A percentile compares a stretch with the other conserved stretches of the same genome.
These are phyloP conservation scores for Mycena crocata DNA, from an alignment of 768 basidiomycete species.

Conservation along the genomic window DNA sequence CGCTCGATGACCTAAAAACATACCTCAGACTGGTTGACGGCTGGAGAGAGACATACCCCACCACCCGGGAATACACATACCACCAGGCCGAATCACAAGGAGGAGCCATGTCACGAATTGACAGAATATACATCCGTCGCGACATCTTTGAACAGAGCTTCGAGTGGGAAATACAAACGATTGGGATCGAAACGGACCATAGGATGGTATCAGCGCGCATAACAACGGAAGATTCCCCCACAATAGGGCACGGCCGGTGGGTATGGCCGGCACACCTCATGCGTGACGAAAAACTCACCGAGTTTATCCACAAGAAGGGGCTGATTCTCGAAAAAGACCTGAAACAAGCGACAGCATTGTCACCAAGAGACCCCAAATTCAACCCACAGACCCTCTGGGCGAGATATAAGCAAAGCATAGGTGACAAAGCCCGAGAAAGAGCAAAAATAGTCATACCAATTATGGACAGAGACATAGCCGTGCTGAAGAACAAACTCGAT, in stretches of 20 bases:
- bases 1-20: constrained; percentile 37
- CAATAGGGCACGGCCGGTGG: neutral
- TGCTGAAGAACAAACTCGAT: neutral
- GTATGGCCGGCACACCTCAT: constrained; percentile 35
- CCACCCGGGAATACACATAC: constrained; percentile 41
- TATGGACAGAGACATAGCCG: neutral
- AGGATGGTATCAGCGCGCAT: neutral
- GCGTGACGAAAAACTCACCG: constrained; percentile 27
- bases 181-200: too few species aligned
- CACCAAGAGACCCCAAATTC: neutral
- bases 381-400: neutral
- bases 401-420: neutral
- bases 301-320: neutral
- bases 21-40: constrained; percentile 41
- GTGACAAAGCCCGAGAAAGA: neutral
- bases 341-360: neutral
- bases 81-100: constrained; percentile 6
- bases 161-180: constrained; percentile 41
- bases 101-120: constrained; percentile 44
- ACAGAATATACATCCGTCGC: constrained; percentile 47
- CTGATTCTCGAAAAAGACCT: neutral
- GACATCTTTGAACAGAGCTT: constrained; percentile 6
- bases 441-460: neutral
- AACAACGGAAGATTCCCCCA: neutral
- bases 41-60: too few species aligned